Evolutionary conservation across 495 filamentous ascomycete genomes (phyloP), one percentile per base, ranked within the genome.

Genomic region (Tuber calosporum): DNA sequence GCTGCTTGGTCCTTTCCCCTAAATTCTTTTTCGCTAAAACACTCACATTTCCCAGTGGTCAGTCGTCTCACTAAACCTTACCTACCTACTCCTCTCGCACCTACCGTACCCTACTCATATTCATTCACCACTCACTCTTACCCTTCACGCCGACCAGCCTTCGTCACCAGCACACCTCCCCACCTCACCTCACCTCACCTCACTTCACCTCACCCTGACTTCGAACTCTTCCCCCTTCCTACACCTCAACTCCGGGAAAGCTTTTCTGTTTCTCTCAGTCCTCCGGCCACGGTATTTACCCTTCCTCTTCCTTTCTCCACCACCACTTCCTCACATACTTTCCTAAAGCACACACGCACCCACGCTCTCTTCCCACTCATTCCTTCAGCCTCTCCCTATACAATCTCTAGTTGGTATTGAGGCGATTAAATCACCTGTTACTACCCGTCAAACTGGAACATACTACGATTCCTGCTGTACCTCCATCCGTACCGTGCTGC

Each of bases 391-490:
- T 30, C 34, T 62, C 26, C 26, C 26, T 34, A 5, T 62, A 34
- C 26, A 1, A 19, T 34, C 26, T 34, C 34, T n/a, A 22, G 72
- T 76, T 53, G 74, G 69, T 73, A 30, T 53, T 41, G 67, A 67
- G 70, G 70, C 43, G 70, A 77, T 77, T 70, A 39, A 48, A 68
- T 73, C 77, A 70, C 39, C 76, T 78, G 70, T 69, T 78, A 66
- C 72, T 73, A 77, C 43, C 62, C 68, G 75, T 78, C 41, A 68
- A 43, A 72, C 74, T 77, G 75, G 75, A 77, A 72, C 75, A 68
- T 40, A 77, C 76, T 71, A 69, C 68, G 71, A 73, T 67, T 70
- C 69, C 74, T 73, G 67, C 68, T 77, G 70, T 70, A 68, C 41
- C 26, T 62, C 26, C 53, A 26, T 69, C 69, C 37, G 69, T 76